A percentile compares a stretch with the other conserved stretches of the same genome.
These are phyloP conservation scores for Hypoxylon lenormandii DNA, from an alignment of 495 filamentous ascomycete species.

Conservation along the genomic window DNA sequence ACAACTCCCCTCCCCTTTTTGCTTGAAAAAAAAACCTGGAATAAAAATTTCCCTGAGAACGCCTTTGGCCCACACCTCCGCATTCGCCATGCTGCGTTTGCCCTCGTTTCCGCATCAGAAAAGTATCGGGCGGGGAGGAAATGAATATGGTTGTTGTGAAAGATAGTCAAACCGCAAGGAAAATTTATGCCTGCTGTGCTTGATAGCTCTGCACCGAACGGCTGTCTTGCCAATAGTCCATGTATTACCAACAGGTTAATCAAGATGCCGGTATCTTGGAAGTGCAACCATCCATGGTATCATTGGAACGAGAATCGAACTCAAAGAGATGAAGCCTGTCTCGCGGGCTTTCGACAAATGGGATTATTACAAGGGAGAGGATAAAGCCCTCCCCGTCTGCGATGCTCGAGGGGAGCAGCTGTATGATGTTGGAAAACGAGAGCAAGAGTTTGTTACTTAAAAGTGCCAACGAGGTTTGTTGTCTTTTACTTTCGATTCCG, in stretches of 20 bases:
- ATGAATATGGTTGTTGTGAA: slow-evolving; percentile 28
- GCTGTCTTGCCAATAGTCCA: slow-evolving; percentile 7
- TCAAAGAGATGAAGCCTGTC: slow-evolving; percentile 29
- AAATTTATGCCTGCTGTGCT: slow-evolving; percentile 13
- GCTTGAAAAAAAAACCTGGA: slow-evolving; percentile 11
- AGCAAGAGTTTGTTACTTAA: slow-evolving; percentile 13
- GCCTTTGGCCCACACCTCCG: slow-evolving; percentile 30
- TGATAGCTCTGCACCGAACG: neutral
- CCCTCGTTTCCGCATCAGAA: slow-evolving; percentile 40
- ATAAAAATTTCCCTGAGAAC: slow-evolving; percentile 34
- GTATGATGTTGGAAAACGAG: slow-evolving; percentile 4
- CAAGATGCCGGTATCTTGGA: slow-evolving; percentile 7
- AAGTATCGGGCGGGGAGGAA: slow-evolving; percentile 5
- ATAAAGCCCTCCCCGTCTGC: slow-evolving; percentile 2
- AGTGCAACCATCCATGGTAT: slow-evolving; percentile 35
- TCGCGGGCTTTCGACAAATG: slow-evolving; percentile 32
- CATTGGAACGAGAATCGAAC: slow-evolving; percentile 35
- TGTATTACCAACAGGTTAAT: slow-evolving; percentile 12
- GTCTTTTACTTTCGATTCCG: slow-evolving; percentile 36
- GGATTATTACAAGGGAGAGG: slow-evolving; percentile 26
- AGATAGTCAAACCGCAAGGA: slow-evolving; percentile 24
- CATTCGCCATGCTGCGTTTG: slow-evolving; percentile 41
- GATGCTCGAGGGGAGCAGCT: slow-evolving; percentile 8
- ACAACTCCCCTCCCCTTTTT: neutral
- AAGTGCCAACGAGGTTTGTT: slow-evolving; percentile 47